These are phyloP conservation scores for Russula ochroleuca DNA, from an alignment of 768 basidiomycete species.

Conservation along the genomic window DNA sequence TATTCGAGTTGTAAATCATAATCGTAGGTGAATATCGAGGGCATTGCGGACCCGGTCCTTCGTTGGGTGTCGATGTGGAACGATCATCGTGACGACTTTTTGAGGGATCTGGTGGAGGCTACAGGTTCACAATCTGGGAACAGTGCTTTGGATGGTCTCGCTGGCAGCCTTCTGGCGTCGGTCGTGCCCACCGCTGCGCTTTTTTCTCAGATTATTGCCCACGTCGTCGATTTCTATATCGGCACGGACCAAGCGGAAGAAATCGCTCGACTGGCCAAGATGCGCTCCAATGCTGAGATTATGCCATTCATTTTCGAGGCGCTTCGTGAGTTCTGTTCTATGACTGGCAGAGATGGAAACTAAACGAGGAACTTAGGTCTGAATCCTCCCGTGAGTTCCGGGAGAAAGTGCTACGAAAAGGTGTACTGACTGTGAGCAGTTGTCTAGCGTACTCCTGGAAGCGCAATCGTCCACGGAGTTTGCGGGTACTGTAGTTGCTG, in stretches of 20 bases:
- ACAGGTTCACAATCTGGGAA: constrained; percentile 18
- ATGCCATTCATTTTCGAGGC: constrained; percentile 27
- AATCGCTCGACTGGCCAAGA: constrained; percentile 9
- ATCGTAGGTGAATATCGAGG: constrained; percentile 6
- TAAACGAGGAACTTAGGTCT: constrained; percentile 20
- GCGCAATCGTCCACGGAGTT: constrained; percentile 6
- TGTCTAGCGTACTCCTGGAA: constrained; percentile 18
- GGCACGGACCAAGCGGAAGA: constrained; percentile 22
- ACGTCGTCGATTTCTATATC: constrained; percentile 59
- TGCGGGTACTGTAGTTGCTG: constrained; percentile 19
- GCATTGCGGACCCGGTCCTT: constrained; percentile 28
- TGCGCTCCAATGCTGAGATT: background rate
- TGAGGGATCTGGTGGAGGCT: constrained; percentile 28
- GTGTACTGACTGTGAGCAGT: constrained; percentile 9
- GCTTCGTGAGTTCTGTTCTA: constrained; percentile 17
- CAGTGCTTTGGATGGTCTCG: constrained; percentile 37
- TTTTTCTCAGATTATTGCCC: constrained; percentile 53
- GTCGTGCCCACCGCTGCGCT: constrained; percentile 51
- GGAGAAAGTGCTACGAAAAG: background rate
- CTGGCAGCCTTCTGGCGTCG: constrained; percentile 49
- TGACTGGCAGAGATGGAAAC: background rate
- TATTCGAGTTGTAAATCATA: background rate
- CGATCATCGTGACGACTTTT: constrained; percentile 21
- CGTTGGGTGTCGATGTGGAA: constrained; percentile 29
- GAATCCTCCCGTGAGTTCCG: constrained; percentile 25